A percentile compares a stretch with the other conserved stretches of the same genome.
Evolutionary conservation across 768 basidiomycete species (phyloP).

Genomic region (Mycena sanguinolenta): DNA sequence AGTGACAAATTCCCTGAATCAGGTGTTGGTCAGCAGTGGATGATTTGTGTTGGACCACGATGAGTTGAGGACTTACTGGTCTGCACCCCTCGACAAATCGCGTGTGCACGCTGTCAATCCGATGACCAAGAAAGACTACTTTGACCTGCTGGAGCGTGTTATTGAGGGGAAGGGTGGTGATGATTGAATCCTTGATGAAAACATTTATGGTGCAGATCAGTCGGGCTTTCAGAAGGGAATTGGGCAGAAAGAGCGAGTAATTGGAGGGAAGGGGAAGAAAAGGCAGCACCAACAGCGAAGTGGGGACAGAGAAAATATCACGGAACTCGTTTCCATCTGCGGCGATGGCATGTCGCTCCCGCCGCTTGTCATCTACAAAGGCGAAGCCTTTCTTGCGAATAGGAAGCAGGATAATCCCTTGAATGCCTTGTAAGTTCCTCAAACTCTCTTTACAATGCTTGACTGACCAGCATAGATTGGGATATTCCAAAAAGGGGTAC

Average conservation of each 20-base stretch:
- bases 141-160: background rate
- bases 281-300: background rate
- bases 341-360: background rate
- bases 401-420: background rate
- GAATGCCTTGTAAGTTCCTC: background rate
- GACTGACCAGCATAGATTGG: background rate
- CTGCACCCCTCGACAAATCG: background rate
- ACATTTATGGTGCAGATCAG: background rate
- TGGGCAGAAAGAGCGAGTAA: background rate
- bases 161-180: background rate
- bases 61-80: background rate
- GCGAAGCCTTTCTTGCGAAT: background rate
- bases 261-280: background rate
- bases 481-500: background rate
- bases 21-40: background rate
- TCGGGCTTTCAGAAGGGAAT: background rate
- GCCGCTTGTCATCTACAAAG: background rate
- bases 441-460: background rate
- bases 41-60: background rate
- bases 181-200: background rate
- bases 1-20: background rate
- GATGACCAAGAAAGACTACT: background rate
- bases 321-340: background rate
- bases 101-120: background rate
- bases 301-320: background rate